These are phyloP conservation scores for Globisporangium orthogonon DNA, from an alignment of 352 stramenopile species.

Conservation along the genomic window DNA sequence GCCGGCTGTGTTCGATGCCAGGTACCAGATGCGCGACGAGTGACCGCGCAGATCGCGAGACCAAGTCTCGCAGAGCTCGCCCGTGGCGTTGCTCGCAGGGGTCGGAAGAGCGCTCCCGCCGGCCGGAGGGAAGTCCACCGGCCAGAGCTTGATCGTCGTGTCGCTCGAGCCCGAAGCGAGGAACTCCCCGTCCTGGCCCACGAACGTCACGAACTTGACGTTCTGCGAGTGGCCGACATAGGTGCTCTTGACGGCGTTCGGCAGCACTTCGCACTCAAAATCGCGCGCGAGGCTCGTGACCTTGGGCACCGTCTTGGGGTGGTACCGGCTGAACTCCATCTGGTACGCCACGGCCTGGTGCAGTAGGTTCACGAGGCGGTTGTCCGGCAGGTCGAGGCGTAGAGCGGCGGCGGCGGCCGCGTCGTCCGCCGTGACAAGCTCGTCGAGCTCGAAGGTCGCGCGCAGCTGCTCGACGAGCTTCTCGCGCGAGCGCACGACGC, in stretches of 20 bases:
- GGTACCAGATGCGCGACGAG: constrained; percentile 82
- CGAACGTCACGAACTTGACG: constrained; percentile 86
- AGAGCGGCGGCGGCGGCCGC: constrained; percentile 6
- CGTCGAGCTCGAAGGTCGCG: constrained; percentile 76
- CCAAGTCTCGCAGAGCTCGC: constrained; percentile 46
- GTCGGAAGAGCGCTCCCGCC: constrained; percentile 1
- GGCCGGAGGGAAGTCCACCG: constrained; percentile 39
- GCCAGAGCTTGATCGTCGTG: constrained; percentile 83
- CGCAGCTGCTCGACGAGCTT: constrained; percentile 82
- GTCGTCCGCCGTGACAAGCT: constrained; percentile 48
- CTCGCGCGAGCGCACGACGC: constrained; percentile 68
- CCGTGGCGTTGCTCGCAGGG: constrained; percentile 13
- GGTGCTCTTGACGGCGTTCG: constrained; percentile 81
- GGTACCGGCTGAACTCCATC: constrained; percentile 87
- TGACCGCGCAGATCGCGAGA: constrained; percentile 65
- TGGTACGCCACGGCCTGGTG: constrained; percentile 87
- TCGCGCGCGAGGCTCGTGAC: constrained; percentile 78
- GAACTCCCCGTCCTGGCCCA: constrained; percentile 77
- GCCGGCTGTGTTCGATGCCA: constrained; percentile 52
- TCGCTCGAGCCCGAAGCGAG: constrained; percentile 83
- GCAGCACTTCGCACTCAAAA: constrained; percentile 84
- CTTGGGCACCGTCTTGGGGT: constrained; percentile 81
- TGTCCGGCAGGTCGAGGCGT: constrained; percentile 51
- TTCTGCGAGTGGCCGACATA: constrained; percentile 85
- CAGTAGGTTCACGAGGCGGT: constrained; percentile 72